phyloP scores from a whole-genome alignment of 2,329 filamentous ascomycete genomes.

The Botrytis sinoallii region DNA sequence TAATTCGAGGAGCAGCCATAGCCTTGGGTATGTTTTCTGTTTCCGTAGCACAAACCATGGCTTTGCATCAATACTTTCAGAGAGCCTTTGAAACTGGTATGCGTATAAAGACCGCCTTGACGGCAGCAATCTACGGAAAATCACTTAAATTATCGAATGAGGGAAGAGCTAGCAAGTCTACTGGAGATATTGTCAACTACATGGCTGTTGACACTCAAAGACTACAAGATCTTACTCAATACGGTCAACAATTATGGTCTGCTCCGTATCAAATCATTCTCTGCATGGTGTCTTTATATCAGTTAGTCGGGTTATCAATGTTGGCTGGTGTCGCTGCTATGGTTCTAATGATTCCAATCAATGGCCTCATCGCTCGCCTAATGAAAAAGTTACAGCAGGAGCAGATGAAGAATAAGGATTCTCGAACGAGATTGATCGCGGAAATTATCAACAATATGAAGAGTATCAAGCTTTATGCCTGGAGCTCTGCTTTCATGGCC shows the following conservation, averaged over 20 bases:
- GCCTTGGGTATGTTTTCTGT: slow-evolving; percentile 89
- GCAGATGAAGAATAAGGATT: slow-evolving; percentile 99
- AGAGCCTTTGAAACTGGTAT: slow-evolving; percentile 92
- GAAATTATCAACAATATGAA: slow-evolving; percentile 99
- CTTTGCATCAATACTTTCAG: slow-evolving; percentile 97
- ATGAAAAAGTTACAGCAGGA: slow-evolving; percentile 94
- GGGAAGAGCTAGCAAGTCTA: slow-evolving; percentile 82
- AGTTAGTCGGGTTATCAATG: slow-evolving; percentile 93
- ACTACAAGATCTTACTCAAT: slow-evolving; percentile 90
- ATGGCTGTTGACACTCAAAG: slow-evolving; percentile 99
- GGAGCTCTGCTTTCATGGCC: slow-evolving; percentile 96
- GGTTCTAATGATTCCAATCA: slow-evolving; percentile 96
- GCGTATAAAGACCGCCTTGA: slow-evolving; percentile 89
- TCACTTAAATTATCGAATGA: slow-evolving; percentile 89
- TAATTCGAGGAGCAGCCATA: slow-evolving; percentile 81
- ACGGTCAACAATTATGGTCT: slow-evolving; percentile 92
- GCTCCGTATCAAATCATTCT: slow-evolving; percentile 94
- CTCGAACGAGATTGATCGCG: slow-evolving; percentile 87
- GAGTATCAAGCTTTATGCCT: slow-evolving; percentile 97
- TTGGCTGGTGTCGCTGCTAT: slow-evolving; percentile 92
- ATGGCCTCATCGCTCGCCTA: slow-evolving; percentile 83
- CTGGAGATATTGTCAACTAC: slow-evolving; percentile 97
- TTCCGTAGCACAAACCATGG: slow-evolving; percentile 81
- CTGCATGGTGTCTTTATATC: slow-evolving; percentile 94
- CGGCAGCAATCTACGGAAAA: slow-evolving; percentile 89